Evolutionary conservation across 176 grass and related monocot species (phyloP).

Genomic region (Avena sativa): DNA sequence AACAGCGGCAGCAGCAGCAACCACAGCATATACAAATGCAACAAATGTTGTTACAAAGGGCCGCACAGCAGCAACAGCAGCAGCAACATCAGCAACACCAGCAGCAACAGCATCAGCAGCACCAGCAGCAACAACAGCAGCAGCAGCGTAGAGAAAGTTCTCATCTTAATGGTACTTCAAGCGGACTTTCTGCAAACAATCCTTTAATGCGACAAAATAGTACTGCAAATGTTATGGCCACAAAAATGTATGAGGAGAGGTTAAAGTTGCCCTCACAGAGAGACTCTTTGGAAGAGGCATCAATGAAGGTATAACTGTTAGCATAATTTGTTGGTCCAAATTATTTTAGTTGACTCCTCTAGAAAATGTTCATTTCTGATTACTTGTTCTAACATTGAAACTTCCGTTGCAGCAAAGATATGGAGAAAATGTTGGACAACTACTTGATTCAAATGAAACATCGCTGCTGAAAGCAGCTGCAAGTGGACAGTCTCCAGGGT

Average conservation of each 20-base stretch:
- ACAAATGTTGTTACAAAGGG: constrained; percentile 69
- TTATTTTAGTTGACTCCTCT: constrained; percentile 26
- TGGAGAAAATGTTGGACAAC: constrained; percentile 79
- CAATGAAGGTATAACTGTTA: constrained; percentile 73
- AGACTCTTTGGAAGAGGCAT: constrained; percentile 85
- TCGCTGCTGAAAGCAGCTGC: constrained; percentile 86
- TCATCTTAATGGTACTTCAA: constrained; percentile 78
- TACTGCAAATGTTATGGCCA: constrained; percentile 88
- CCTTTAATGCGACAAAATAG: constrained; percentile 68
- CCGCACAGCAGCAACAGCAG: constrained; percentile 40
- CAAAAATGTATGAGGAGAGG: constrained; percentile 97
- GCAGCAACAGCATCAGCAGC: constrained; percentile 47
- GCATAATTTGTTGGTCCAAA: constrained; percentile 6
- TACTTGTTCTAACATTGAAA: constrained; percentile 42
- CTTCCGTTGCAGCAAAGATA: constrained; percentile 74
- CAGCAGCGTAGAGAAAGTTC: constrained; percentile 75
- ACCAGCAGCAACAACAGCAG: constrained; percentile 56
- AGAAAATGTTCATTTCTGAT: background rate
- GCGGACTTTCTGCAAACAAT: constrained; percentile 71
- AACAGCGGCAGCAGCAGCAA: constrained; percentile 73
- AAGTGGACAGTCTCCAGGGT: constrained; percentile 94
- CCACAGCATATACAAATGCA: constrained; percentile 81
- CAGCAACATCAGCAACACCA: constrained; percentile 28
- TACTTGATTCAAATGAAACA: constrained; percentile 81
- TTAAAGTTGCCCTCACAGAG: constrained; percentile 89